A percentile compares a stretch with the other conserved stretches of the same genome.
phyloP scores from a whole-genome alignment of 352 stramenopile species.

The Globisporangium yorkense region DNA sequence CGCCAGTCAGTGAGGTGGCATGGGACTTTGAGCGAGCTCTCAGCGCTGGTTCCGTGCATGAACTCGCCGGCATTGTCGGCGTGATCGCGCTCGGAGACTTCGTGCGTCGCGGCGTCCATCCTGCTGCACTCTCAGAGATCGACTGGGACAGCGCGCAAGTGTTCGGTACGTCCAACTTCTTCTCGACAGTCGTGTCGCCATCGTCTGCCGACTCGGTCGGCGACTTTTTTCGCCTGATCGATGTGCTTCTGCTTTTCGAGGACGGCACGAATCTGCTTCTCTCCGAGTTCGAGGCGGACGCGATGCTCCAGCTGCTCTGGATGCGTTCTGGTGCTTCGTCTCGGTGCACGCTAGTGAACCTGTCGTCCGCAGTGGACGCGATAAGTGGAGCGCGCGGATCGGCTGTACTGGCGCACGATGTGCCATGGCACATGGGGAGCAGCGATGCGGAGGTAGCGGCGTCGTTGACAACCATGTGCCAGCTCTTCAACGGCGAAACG shows the following conservation, averaged over 20 bases:
- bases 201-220: conserved; percentile 5
- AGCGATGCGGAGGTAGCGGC: not conserved
- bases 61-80: not conserved
- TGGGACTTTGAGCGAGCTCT: conserved; percentile 22
- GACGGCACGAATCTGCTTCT: conserved; percentile 20
- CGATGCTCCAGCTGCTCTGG: conserved; percentile 4
- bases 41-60: conserved; percentile 2
- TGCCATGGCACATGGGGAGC: conserved; percentile 2
- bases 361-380: not conserved
- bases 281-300: conserved; percentile 9
- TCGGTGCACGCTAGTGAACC: not conserved
- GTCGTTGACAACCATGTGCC: conserved; percentile 10
- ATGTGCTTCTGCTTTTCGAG: conserved; percentile 32
- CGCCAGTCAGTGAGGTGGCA: conserved; percentile 13
- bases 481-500: conserved; percentile 33
- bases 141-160: conserved; percentile 21
- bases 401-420: not conserved
- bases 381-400: not conserved
- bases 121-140: conserved; percentile 13
- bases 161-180: conserved; percentile 46
- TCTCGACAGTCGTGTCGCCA: conserved; percentile 12
- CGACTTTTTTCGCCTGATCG: conserved; percentile 25
- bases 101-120: not conserved
- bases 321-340: not conserved
- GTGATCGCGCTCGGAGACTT: conserved; percentile 1